Evolutionary conservation across 352 stramenopile genomes (phyloP), one percentile per base, ranked within the genome.

Genomic region (Pythium brassicae): DNA sequence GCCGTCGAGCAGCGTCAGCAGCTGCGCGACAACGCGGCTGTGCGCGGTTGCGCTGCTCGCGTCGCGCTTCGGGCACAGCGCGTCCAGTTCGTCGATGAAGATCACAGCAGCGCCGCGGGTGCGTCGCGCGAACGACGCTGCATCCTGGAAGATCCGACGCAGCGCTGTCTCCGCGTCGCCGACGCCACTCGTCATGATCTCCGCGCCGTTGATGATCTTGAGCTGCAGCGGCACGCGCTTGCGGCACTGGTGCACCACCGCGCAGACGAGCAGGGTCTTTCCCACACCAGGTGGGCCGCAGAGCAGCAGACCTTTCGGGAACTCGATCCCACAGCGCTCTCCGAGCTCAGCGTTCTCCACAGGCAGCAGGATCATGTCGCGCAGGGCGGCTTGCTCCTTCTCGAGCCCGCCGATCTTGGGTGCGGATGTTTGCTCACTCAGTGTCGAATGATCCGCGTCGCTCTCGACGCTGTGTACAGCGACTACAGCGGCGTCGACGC

Each of bases 1-100:
- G 10, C 90, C 95, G 65, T 99, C 96, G 65, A 98, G 89, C 23
- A 98, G 66, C 46, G 95, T 98, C 20, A 99, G 70, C 22, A 99
- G 61, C 65, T 98, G 95, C 7, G 93, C 95, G 9, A 99, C 94
- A 12, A 98, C 85, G 25, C 81, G 73, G 44, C 71, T 89, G 62
- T 89, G 72, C 2, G 73, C 68, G 26, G 69, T 78, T 43, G 61
- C 61, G 15, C 62, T 59, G 20, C 74, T 68, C 56, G 82, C 63
- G 40, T 95, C 86, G 55, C 95, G 87, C 57, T 96, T 96, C 6
- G 94, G 94, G 39, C 94, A 98, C 34, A 99, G 88, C 15, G 81
- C 94, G 71, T 99, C 96, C 4, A 99, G 62, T 46, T 98, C 94
- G 61, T 99, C 96, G 61, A 99, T 97, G 61, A 98, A 98, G 48